Evolutionary conservation across 768 basidiomycete species (phyloP), one percentile per base, ranked within the genome.

Genomic region (Macrolepiota dolichaula): DNA sequence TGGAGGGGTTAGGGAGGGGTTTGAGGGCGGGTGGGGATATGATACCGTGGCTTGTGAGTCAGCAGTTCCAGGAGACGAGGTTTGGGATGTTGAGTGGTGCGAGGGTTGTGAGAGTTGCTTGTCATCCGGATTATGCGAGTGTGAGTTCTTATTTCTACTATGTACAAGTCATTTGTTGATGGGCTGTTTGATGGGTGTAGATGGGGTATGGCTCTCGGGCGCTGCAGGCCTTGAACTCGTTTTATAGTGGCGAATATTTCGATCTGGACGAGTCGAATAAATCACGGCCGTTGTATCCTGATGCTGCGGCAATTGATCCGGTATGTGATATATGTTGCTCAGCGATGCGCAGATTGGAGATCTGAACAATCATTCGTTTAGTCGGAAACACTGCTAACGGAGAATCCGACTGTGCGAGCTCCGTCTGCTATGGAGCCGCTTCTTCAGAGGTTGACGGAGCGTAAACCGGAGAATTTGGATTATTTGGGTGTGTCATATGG

Each of bases 401-500:
- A 99, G 69, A 80, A 81, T 15, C 87, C 90, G 9, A 81, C 82
- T 4, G 76, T 98, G 47, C 87, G 96, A 2, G 74, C 92, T 2
- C 81, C 85, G 0, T 75, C 81, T 5, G 82, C 85, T 42, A 97
- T 98, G 93, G 96, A 96, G 0, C 95, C 96, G 0, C 81, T 99
- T 3, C 82, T 99, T 1, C 94, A 96, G 68, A 86, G 94, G 2
- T 81, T 98, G 3, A 86, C 91, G 1, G 96, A 98, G 70, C 83
- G 91, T 35, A 91, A 89, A 72, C 96, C 96, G 0, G 95, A 98
- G 69, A 79, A 75, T 32, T 79, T 99, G 24, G 96, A 98, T 73
- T 99, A 96, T 69, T 79, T 99, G 5, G 96, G 97, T 49, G 96
- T 98, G 2, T 96, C 94, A 13, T 99, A 96, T 70, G 97, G 97